Base-by-base conservation (phyloP, 371 early-diverging fungal genomes). In the Apophysomyces variabilis region DNA sequence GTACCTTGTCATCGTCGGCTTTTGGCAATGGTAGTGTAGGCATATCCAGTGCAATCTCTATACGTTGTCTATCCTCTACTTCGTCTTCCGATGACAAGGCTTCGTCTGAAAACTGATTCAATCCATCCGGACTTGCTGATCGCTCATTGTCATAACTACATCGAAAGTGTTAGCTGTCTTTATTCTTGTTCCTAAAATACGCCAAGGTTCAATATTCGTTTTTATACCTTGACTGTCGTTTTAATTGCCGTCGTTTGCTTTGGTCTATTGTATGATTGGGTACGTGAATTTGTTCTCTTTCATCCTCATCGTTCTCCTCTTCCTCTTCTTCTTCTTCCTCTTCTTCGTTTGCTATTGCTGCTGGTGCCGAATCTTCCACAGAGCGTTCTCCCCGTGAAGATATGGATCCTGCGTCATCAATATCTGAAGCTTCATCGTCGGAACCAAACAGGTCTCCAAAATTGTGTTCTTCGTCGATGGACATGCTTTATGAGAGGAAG, bases 361-460 rank as follows among this genome's bases (percentile, higher is more conserved):
- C 67, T 74, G 60, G 66, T 7, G 69, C 26, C 69, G 54, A 13
- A 68, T 72, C 47, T 9, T 50, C 54, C 21, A 9, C 54, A 21
- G 11, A n/a, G 21, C 21, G 21, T 35, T 73, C 71, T 7, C 47
- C 66, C 6, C 70, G 62, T 13, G 81, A 76, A 12, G 69, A 69
- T 37, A 63, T 64, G 12, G 73, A 69, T 9, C 72, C 67, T 47
- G 72, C 78, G 47, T 73, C 74, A 57, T 75, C 82, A 67, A 79
- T 71, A 65, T 79, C 79, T 38, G 79, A 77, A 12, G 74, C 79
- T 70, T 83, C 83, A 37, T 83, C 75, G 16, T 80, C 83, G 9
- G 83, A 80, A 38, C 83, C 83, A 64, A 83, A 80, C 7, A 83
- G 73, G 61, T 77, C 73, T n/a, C 69, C 76, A 66, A 81, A 78